These are phyloP conservation scores for Penicillium sp. DNA, from an alignment of 2,329 filamentous ascomycete species.

Conservation along the genomic window DNA sequence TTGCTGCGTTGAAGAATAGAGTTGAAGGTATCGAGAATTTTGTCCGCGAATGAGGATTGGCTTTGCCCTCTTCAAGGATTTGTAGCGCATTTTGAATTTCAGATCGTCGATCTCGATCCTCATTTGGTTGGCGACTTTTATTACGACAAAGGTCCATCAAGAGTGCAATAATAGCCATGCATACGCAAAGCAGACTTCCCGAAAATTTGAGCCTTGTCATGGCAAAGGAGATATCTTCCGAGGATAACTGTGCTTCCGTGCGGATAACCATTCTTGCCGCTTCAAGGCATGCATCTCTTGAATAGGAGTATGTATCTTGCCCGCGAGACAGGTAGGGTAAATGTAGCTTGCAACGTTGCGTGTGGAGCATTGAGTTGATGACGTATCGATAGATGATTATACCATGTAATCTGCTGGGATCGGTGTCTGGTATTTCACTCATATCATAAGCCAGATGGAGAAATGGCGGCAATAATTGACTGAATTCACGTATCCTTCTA, in stretches of 20 bases:
- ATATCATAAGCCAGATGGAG: constrained; percentile 34
- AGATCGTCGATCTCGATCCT: constrained; percentile 35
- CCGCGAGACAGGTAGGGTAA: constrained; percentile 44
- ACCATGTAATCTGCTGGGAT: constrained; percentile 21
- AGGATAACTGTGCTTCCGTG: constrained; percentile 31
- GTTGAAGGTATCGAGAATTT: constrained; percentile 42
- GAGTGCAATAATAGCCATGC: constrained; percentile 47
- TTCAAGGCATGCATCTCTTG: constrained; percentile 44
- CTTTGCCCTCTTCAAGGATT: constrained; percentile 42
- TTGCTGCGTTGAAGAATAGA: constrained; percentile 35
- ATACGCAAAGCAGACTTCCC: constrained; percentile 42
- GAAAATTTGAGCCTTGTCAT: constrained; percentile 36
- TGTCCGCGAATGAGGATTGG: constrained; percentile 38
- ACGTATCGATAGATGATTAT: constrained; percentile 44
- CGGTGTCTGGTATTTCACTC: constrained; percentile 12
- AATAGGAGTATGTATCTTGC: constrained; percentile 41
- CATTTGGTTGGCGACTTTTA: constrained; percentile 30
- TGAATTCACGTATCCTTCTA: constrained; percentile 39
- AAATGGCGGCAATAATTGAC: constrained; percentile 42
- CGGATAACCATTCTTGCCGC: constrained; percentile 42
- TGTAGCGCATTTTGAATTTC: constrained; percentile 43
- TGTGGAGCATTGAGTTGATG: constrained; percentile 43
- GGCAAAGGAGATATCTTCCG: constrained; percentile 29
- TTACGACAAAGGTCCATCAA: constrained; percentile 48
- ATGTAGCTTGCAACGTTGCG: constrained; percentile 47